phyloP scores from a whole-genome alignment of 352 stramenopile genomes.

The Globisporangium okanoganense region DNA sequence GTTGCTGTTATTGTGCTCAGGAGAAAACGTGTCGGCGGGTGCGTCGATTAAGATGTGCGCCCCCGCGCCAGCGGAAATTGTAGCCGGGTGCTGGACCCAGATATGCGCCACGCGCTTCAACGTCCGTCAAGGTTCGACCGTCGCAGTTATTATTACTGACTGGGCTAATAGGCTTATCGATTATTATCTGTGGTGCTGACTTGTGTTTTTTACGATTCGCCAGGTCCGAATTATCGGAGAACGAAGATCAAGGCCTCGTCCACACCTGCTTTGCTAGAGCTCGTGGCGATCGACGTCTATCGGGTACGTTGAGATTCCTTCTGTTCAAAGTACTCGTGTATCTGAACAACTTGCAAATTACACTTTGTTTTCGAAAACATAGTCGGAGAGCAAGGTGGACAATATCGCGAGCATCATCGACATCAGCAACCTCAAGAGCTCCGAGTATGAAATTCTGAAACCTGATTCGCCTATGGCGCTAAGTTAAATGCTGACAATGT shows the following conservation, averaged over 20 bases:
- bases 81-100: conserved; percentile 55
- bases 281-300: conserved; percentile 75
- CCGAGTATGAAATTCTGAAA: conserved; percentile 17
- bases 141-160: not conserved
- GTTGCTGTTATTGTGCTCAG: conserved; percentile 8
- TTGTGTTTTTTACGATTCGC: not conserved
- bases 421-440: conserved; percentile 33
- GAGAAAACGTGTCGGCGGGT: conserved; percentile 41
- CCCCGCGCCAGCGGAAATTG: conserved; percentile 25
- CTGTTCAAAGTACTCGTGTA: not conserved
- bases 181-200: not conserved
- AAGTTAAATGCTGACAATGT: not conserved
- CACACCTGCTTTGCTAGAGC: conserved; percentile 42
- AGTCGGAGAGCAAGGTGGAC: conserved; percentile 71
- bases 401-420: conserved; percentile 74
- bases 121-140: conserved; percentile 58
- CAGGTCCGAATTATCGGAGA: conserved; percentile 73
- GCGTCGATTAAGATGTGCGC: conserved; percentile 53
- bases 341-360: not conserved
- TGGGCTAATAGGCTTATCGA: too few species aligned
- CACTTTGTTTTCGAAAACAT: not conserved
- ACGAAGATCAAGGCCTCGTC: conserved; percentile 72
- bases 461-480: not conserved
- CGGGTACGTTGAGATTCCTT: conserved; percentile 24
- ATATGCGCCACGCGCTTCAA: conserved; percentile 70